Percentiles rank a stretch among this genome's conserved stretches.
These are phyloP conservation scores for Purshia tridentata DNA, from an alignment of 306 rosid genomes.

Conservation along the genomic window DNA sequence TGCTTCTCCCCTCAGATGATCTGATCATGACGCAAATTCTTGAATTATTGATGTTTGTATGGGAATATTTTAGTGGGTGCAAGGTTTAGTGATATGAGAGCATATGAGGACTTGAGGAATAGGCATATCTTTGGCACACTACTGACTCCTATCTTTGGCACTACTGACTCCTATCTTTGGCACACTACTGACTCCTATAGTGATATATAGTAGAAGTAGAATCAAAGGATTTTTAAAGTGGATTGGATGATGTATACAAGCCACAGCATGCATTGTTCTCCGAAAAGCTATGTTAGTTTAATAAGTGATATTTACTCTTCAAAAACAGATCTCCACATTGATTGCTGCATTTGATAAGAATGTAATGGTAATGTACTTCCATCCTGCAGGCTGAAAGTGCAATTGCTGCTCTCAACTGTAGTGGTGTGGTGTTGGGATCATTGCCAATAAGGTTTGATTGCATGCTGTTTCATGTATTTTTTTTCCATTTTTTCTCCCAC, in stretches of 20 bases:
- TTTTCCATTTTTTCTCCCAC: background rate
- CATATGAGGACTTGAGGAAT: background rate
- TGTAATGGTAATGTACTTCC: constrained; percentile 1
- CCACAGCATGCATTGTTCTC: constrained; percentile 1
- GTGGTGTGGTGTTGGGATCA: constrained; percentile 78
- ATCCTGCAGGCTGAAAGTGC: constrained; percentile 75
- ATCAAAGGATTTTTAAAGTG: background rate
- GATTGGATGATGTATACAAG: background rate
- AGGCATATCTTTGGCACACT: background rate
- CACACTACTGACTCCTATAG: background rate
- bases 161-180: background rate
- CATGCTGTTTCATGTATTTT: constrained; percentile 20
- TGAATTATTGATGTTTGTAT: background rate
- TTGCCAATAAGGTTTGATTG: constrained; percentile 86
- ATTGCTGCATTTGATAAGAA: background rate
- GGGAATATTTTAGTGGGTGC: background rate
- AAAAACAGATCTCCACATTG: background rate
- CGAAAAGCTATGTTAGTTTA: background rate
- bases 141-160: background rate
- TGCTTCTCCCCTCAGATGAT: background rate
- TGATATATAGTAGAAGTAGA: background rate
- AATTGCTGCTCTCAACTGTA: constrained; percentile 49
- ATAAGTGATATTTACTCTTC: background rate
- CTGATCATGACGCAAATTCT: background rate
- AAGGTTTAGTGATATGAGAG: background rate